phyloP scores from a whole-genome alignment of 2,329 filamentous ascomycete species.

The Fusarium irregulare region DNA sequence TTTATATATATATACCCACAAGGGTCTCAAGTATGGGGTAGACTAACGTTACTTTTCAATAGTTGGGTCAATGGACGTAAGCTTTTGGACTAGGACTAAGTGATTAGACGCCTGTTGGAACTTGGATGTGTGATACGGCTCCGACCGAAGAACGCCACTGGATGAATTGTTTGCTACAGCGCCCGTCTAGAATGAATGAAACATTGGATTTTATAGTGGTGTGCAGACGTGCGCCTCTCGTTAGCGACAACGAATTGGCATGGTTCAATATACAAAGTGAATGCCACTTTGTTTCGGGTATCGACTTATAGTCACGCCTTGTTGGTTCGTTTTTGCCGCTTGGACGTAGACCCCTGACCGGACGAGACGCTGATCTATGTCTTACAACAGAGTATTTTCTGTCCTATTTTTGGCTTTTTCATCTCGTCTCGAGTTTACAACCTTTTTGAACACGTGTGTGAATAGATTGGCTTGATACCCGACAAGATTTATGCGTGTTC shows the following conservation, averaged over 20 bases:
- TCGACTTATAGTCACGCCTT: background rate
- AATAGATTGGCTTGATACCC: background rate
- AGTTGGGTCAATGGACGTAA: constrained; percentile 19
- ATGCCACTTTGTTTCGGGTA: constrained; percentile 2
- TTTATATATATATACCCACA: constrained; percentile 31
- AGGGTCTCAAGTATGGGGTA: background rate
- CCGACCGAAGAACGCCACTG: constrained; percentile 14
- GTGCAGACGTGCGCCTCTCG: background rate
- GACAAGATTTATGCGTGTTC: background rate
- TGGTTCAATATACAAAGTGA: background rate
- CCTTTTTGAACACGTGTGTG: background rate
- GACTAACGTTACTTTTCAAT: background rate
- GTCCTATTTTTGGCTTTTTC: constrained; percentile 1
- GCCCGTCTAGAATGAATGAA: background rate
- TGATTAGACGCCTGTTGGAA: background rate
- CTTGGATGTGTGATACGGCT: constrained; percentile 22
- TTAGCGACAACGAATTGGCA: background rate
- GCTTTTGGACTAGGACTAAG: constrained; percentile 13
- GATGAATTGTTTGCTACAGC: background rate
- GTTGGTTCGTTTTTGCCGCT: background rate
- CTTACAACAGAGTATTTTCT: background rate
- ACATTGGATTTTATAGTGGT: background rate
- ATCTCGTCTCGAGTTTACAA: background rate
- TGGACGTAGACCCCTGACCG: background rate
- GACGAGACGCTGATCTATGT: background rate